These are phyloP conservation scores for Apophysomyces variabilis DNA, from an alignment of 371 early-diverging fungal species.

Conservation along the genomic window DNA sequence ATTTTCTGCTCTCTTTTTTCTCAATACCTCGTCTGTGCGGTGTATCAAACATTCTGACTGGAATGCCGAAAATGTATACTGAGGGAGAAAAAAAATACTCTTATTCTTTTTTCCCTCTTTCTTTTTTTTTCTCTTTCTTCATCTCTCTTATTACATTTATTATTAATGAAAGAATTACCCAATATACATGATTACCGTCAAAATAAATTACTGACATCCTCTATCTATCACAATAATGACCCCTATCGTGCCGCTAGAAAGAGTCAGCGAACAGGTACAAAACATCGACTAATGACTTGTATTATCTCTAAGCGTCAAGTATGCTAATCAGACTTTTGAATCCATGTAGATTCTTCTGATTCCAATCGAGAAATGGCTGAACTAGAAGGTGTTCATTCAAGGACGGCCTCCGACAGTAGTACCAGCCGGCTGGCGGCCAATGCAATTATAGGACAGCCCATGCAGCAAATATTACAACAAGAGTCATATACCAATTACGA, in stretches of 20 bases:
- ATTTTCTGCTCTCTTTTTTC: background rate
- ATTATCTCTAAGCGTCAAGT: too few relatives aligned
- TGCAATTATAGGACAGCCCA: conserved; percentile 4
- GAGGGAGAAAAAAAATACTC: conserved; percentile 1
- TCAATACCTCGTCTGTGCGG: background rate
- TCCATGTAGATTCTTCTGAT: background rate
- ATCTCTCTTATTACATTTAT: background rate
- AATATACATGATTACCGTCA: background rate
- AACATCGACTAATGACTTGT: too few relatives aligned
- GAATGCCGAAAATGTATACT: conserved; percentile 11
- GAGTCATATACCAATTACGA: conserved; percentile 1
- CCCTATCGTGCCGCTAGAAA: conserved; percentile 7
- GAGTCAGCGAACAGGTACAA: conserved; percentile 2
- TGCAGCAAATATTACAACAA: conserved; percentile 4
- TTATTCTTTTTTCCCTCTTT: background rate
- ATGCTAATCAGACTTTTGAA: background rate
- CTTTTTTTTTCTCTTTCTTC: background rate
- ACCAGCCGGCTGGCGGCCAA: conserved; percentile 33
- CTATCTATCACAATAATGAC: conserved; percentile 5
- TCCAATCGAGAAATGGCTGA: conserved; percentile 18
- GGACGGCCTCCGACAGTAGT: conserved; percentile 50
- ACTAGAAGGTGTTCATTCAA: conserved; percentile 35
- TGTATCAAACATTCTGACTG: conserved; percentile 4
- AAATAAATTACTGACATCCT: background rate
- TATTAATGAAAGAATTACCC: background rate